These are phyloP conservation scores for Agapanthus africanus DNA, from an alignment of 106 monocot species.

Conservation along the genomic window DNA sequence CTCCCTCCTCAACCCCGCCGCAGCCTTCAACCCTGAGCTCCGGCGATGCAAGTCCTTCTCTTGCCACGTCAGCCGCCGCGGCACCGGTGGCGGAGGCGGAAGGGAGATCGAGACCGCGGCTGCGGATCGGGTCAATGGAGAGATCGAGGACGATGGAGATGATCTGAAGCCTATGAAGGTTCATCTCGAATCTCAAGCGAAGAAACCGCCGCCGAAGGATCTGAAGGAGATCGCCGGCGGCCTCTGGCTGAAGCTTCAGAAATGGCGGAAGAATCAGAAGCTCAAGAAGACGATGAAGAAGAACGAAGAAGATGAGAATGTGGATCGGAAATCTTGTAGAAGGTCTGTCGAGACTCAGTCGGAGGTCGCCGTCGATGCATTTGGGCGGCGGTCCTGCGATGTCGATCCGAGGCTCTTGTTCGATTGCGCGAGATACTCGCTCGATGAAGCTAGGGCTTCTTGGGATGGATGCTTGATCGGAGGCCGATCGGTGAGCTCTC, in stretches of 20 bases:
- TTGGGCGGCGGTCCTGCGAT: constrained; percentile 15
- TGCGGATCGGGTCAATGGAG: background rate
- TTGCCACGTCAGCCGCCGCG: constrained; percentile 25
- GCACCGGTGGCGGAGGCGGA: constrained; percentile 4
- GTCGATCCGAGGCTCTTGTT: constrained; percentile 50
- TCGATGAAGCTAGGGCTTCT: constrained; percentile 59
- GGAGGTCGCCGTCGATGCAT: constrained; percentile 9
- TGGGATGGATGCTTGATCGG: constrained; percentile 66
- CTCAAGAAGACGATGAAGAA: constrained; percentile 20
- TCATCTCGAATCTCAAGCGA: constrained; percentile 12
- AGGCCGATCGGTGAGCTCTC: constrained; percentile 17
- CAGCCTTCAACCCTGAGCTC: constrained; percentile 26
- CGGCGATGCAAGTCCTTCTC: constrained; percentile 63
- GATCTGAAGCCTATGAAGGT: constrained; percentile 10
- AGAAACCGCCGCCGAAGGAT: constrained; percentile 8
- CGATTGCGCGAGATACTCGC: constrained; percentile 48
- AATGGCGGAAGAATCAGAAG: constrained; percentile 48
- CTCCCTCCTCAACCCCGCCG: constrained; percentile 2
- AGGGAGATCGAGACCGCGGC: constrained; percentile 3
- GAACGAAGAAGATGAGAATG: constrained; percentile 12
- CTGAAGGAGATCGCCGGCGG: constrained; percentile 21
- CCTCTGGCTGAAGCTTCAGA: constrained; percentile 30
- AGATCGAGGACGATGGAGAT: background rate
- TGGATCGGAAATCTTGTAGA: constrained; percentile 17
- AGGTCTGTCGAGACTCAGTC: constrained; percentile 9